phyloP scores from a whole-genome alignment of 306 rosid species.

The Cucurbita ficifolia region DNA sequence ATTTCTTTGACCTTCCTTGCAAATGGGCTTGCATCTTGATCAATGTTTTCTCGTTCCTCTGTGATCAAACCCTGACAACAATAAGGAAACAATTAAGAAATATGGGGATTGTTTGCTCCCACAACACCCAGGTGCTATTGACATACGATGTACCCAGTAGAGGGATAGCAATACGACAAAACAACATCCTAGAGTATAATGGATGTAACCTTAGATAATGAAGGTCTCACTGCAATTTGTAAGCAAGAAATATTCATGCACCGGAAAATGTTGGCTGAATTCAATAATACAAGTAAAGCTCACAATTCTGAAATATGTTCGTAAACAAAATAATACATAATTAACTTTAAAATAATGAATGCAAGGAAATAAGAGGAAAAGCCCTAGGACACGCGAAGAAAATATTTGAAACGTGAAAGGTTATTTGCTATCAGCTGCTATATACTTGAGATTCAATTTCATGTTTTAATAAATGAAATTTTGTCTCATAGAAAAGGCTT shows the following conservation, averaged over 20 bases:
- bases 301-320: background rate
- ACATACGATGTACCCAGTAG: background rate
- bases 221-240: background rate
- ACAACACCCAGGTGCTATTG: background rate
- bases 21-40: slow-evolving; percentile 82
- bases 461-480: background rate
- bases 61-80: slow-evolving; percentile 78
- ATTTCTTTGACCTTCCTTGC: slow-evolving; percentile 73
- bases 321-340: background rate
- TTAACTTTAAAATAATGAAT: background rate
- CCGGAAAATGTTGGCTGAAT: background rate
- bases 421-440: background rate
- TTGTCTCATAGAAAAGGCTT: background rate
- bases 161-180: background rate
- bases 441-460: background rate
- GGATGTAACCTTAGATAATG: background rate
- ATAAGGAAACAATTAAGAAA: background rate
- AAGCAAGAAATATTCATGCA: background rate
- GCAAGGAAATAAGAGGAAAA: background rate
- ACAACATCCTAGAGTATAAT: background rate
- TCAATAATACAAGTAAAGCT: background rate
- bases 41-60: slow-evolving; percentile 66
- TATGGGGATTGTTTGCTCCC: background rate
- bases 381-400: background rate
- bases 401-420: background rate